phyloP scores from a whole-genome alignment of 23 red algal species.

The Gracilaria vermiculophylla region DNA sequence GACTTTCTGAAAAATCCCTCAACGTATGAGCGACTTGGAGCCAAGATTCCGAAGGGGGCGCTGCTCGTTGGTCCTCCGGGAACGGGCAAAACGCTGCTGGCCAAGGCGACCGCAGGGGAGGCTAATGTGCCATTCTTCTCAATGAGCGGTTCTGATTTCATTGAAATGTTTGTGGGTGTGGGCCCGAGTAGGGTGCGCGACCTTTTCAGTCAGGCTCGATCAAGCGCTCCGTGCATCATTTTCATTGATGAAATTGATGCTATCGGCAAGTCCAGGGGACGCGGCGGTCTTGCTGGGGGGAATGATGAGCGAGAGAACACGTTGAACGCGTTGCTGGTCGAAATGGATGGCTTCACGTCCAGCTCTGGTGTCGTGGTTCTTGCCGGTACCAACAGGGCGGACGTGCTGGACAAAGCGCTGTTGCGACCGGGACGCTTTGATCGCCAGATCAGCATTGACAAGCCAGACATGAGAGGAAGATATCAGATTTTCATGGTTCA shows the following conservation, averaged over 20 bases:
- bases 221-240: conserved; percentile 94
- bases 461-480: conserved; percentile 94
- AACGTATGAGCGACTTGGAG: conserved; percentile 86
- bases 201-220: conserved; percentile 88
- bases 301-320: conserved; percentile 99
- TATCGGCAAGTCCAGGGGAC: conserved; percentile 89
- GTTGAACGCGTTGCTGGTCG: conserved; percentile 95
- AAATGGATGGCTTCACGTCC: conserved; percentile 98
- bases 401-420: conserved; percentile 97
- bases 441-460: conserved; percentile 96
- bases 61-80: conserved; percentile 96
- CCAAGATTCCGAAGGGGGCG: conserved; percentile 98
- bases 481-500: conserved; percentile 98
- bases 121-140: conserved; percentile 99
- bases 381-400: conserved; percentile 96
- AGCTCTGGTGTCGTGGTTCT: conserved; percentile 92
- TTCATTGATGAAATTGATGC: conserved; percentile 99
- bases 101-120: conserved; percentile 94
- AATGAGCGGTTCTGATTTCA: conserved; percentile 98
- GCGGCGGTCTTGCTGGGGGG: conserved; percentile 91
- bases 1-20: conserved; percentile 93
- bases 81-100: conserved; percentile 96
- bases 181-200: conserved; percentile 94
- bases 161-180: conserved; percentile 99
- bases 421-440: conserved; percentile 98